Conservation (phyloP, 1,139 yeast genomes). For the Candida tetrigidarum region DNA sequence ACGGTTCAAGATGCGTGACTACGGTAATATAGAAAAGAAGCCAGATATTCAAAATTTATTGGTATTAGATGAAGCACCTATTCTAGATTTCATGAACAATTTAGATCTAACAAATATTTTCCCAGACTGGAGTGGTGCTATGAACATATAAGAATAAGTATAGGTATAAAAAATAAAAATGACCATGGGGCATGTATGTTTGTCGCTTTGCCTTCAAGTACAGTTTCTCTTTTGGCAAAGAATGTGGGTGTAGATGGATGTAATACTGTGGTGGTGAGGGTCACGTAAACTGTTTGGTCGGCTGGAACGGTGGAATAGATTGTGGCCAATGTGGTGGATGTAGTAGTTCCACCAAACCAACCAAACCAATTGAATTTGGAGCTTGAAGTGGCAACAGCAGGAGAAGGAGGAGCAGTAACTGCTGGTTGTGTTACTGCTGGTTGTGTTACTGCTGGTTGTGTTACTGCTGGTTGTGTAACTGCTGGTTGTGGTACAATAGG, state of each 20-base stretch:
- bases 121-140: conserved; percentile 26
- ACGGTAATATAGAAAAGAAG: conserved; percentile 24
- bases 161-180: conserved; percentile 7
- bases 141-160: conserved; percentile 15
- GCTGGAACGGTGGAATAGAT: conserved; percentile 10
- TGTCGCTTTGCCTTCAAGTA: conserved; percentile 4
- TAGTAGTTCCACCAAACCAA: conserved; percentile 9
- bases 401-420: background rate
- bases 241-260: conserved; percentile 6
- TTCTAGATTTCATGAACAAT: conserved; percentile 24
- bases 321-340: conserved; percentile 11
- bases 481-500: conserved; percentile 3
- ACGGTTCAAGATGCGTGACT: conserved; percentile 30
- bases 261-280: conserved; percentile 16
- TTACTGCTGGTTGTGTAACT: background rate
- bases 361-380: conserved; percentile 9
- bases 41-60: conserved; percentile 22
- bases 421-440: conserved; percentile 1
- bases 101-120: conserved; percentile 25
- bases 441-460: background rate
- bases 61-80: conserved; percentile 20
- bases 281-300: conserved; percentile 13
- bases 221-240: conserved; percentile 13
- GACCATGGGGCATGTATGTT: conserved; percentile 5
- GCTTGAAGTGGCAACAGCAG: background rate